phyloP scores from a whole-genome alignment of 2,329 filamentous ascomycete species.

The Ceratocystis cubensis region DNA sequence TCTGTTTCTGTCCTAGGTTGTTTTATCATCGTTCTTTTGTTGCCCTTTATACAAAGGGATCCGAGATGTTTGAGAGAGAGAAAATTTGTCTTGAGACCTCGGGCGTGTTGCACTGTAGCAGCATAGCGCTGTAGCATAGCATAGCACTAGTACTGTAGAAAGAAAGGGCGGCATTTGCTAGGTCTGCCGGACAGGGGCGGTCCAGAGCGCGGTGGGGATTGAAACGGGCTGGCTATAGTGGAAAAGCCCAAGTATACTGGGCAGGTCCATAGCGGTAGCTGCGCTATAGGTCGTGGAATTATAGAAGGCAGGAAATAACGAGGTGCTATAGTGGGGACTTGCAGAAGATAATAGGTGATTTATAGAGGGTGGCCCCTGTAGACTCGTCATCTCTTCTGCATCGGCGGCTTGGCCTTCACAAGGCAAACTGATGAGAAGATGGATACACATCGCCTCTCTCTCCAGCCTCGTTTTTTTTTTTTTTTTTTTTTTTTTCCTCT shows the following conservation, averaged over 20 bases:
- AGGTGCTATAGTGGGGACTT: neutral
- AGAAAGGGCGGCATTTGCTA: neutral
- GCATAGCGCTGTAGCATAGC: neutral
- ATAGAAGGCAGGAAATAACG: constrained; percentile 1
- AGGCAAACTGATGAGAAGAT: no score
- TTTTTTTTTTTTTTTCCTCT: neutral
- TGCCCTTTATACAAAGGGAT: neutral
- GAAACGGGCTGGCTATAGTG: neutral
- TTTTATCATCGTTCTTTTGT: neutral
- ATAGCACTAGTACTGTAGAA: neutral
- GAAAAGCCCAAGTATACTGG: neutral
- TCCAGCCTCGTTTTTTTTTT: neutral
- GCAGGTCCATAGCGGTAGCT: neutral
- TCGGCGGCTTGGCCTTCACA: no score
- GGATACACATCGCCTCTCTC: neutral
- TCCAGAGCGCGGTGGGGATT: neutral
- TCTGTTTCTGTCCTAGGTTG: neutral
- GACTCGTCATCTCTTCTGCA: no score
- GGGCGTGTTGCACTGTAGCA: neutral
- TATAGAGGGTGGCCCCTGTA: neutral
- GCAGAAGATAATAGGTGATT: neutral
- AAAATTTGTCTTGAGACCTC: neutral
- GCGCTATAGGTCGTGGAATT: neutral
- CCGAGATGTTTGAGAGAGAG: neutral
- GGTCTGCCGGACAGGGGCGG: neutral